A percentile compares a stretch with the other conserved stretches of the same genome.
These are phyloP conservation scores for Xylariaceae sp. DNA, from an alignment of 2,329 filamentous ascomycete species.

Conservation along the genomic window DNA sequence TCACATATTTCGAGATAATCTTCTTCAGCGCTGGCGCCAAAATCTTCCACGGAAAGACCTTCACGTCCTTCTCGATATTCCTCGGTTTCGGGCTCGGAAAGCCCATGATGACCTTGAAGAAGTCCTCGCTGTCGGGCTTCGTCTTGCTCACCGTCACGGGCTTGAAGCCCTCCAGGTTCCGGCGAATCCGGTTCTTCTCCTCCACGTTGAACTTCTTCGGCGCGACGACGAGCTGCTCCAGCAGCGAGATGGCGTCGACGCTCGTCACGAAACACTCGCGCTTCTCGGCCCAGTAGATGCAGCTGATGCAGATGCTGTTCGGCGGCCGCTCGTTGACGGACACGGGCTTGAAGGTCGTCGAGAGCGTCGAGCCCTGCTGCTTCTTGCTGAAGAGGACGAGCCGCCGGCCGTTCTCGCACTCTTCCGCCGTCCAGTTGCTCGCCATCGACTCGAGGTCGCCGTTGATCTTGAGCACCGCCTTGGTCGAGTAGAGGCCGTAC, in stretches of 20 bases:
- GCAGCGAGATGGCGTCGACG: slow-evolving; percentile 91
- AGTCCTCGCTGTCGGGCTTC: slow-evolving; percentile 87
- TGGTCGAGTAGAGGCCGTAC: slow-evolving; percentile 75
- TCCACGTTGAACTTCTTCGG: slow-evolving; percentile 83
- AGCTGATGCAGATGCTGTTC: slow-evolving; percentile 91
- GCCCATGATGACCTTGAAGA: slow-evolving; percentile 98
- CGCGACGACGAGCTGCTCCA: slow-evolving; percentile 78
- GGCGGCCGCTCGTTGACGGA: slow-evolving; percentile 71
- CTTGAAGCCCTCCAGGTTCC: slow-evolving; percentile 91
- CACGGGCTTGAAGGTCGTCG: slow-evolving; percentile 72
- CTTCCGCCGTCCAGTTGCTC: slow-evolving; percentile 74
- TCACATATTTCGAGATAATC: slow-evolving; percentile 89
- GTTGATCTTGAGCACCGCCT: slow-evolving; percentile 77
- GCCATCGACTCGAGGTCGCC: slow-evolving; percentile 83
- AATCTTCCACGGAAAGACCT: slow-evolving; percentile 96
- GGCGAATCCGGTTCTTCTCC: slow-evolving; percentile 95
- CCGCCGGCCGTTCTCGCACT: slow-evolving; percentile 70
- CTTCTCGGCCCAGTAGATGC: slow-evolving; percentile 95
- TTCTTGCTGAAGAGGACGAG: slow-evolving; percentile 84
- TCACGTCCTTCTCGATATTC: slow-evolving; percentile 98
- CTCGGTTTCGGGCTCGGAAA: slow-evolving; percentile 92
- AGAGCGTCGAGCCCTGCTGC: slow-evolving; percentile 76
- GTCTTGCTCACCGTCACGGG: slow-evolving; percentile 90
- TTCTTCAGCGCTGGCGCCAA: slow-evolving; percentile 85
- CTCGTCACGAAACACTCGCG: slow-evolving; percentile 89